Conservation (phyloP, 2,329 filamentous ascomycete species). For the Ceratocystis smalleyi region DNA sequence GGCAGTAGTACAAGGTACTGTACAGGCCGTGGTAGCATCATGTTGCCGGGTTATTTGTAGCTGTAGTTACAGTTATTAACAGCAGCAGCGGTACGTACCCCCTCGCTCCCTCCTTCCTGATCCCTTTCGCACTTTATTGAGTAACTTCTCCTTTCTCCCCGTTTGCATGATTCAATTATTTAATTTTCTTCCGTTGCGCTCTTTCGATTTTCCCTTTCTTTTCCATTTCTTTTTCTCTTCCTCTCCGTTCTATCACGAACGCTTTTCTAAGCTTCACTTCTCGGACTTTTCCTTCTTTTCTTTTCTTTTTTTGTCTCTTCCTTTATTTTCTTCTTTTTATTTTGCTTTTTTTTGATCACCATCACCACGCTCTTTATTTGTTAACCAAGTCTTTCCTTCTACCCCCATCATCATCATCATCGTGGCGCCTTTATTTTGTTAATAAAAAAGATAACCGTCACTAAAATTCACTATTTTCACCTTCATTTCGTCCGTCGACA, state of each 20-base stretch:
- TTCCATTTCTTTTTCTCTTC: not conserved
- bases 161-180: not conserved
- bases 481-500: not conserved
- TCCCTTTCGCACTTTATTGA: not conserved
- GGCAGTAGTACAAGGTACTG: not conserved
- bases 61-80: not conserved
- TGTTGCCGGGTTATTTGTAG: not conserved
- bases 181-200: constrained; percentile 9
- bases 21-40: not conserved
- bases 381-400: not conserved
- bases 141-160: constrained; percentile 11
- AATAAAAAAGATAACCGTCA: not conserved
- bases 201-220: not conserved
- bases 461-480: not conserved
- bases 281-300: constrained; percentile 7
- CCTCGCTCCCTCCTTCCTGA: not conserved
- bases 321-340: constrained; percentile 2
- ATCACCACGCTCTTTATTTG: not conserved
- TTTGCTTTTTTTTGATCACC: constrained; percentile 15
- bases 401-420: not conserved
- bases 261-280: not conserved
- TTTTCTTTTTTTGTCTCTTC: not conserved
- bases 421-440: not conserved
- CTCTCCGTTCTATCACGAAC: not conserved
- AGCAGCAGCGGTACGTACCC: not conserved